phyloP scores from a whole-genome alignment of 306 rosid genomes.

The Fragaria vesca region DNA sequence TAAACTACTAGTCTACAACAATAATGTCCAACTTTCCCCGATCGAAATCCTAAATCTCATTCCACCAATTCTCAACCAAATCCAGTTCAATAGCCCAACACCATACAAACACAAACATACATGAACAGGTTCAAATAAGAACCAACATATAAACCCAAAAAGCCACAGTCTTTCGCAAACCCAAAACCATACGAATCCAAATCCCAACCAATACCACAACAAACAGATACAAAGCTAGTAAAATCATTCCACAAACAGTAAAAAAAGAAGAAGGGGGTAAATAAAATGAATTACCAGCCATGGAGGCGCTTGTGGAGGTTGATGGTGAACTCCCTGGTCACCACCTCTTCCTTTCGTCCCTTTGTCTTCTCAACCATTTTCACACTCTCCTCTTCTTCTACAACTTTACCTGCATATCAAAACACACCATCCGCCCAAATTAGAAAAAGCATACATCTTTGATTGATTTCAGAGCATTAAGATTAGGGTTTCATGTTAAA shows the following conservation, averaged over 20 bases:
- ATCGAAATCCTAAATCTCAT: neutral
- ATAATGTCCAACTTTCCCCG: neutral
- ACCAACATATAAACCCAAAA: neutral
- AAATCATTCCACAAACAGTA: neutral
- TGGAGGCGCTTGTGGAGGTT: slow-evolving; percentile 92
- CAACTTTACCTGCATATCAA: slow-evolving; percentile 40
- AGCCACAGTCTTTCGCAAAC: neutral
- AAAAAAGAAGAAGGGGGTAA: neutral
- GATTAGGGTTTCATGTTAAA: neutral
- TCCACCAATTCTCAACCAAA: neutral
- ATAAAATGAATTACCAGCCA: slow-evolving; percentile 58
- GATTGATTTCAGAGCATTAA: neutral
- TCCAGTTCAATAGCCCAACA: neutral
- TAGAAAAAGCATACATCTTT: neutral
- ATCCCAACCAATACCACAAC: neutral
- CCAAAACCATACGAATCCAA: neutral
- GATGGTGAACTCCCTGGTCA: slow-evolving; percentile 87
- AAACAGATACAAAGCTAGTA: neutral
- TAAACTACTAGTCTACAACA: neutral
- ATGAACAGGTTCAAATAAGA: neutral
- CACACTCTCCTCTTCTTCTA: slow-evolving; percentile 32
- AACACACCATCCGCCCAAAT: neutral
- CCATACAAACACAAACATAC: neutral
- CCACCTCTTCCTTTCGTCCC: slow-evolving; percentile 93
- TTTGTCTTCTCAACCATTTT: slow-evolving; percentile 80